phyloP scores from a whole-genome alignment of 2,329 filamentous ascomycete genomes.

The Pestalotiopsis sp. region DNA sequence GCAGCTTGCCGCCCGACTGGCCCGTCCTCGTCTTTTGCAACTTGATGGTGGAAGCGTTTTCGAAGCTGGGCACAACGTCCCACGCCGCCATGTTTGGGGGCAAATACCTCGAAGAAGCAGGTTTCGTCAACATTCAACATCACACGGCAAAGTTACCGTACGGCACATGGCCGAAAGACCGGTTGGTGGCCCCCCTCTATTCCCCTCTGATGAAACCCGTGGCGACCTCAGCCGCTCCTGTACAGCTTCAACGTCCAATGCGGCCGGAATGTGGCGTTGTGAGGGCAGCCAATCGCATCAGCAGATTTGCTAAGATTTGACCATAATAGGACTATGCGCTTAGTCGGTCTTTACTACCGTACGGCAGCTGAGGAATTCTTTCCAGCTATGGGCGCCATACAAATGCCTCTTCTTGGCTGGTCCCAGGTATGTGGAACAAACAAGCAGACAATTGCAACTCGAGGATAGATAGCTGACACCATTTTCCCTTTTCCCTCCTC shows the following conservation, averaged over 20 bases:
- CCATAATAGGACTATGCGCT: conserved; percentile 31
- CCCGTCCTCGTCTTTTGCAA: conserved; percentile 34
- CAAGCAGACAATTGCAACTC: neutral
- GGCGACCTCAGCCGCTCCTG: neutral
- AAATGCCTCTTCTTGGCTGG: conserved; percentile 39
- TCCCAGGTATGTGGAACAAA: conserved; percentile 15
- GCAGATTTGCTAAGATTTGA: neutral
- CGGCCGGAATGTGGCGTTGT: neutral
- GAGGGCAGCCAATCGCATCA: neutral
- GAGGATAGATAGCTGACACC: too few relatives aligned
- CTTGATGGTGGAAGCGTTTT: conserved; percentile 35
- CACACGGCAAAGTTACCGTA: conserved; percentile 24
- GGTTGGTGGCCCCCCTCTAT: conserved; percentile 14
- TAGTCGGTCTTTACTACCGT: conserved; percentile 42
- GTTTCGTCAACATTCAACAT: conserved; percentile 25
- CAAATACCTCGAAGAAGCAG: conserved; percentile 31
- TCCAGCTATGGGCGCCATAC: conserved; percentile 38
- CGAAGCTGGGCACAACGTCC: conserved; percentile 35
- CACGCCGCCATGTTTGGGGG: conserved; percentile 38
- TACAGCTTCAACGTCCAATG: neutral
- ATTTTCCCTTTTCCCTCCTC: neutral
- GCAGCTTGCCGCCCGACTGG: conserved; percentile 31
- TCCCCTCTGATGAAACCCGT: neutral
- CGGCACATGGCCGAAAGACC: conserved; percentile 27
- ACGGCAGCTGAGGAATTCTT: conserved; percentile 42